Evolutionary conservation across 345 rosid species (phyloP), one percentile per base, ranked within the genome.

Genomic region (Eutrema yunnanense): DNA sequence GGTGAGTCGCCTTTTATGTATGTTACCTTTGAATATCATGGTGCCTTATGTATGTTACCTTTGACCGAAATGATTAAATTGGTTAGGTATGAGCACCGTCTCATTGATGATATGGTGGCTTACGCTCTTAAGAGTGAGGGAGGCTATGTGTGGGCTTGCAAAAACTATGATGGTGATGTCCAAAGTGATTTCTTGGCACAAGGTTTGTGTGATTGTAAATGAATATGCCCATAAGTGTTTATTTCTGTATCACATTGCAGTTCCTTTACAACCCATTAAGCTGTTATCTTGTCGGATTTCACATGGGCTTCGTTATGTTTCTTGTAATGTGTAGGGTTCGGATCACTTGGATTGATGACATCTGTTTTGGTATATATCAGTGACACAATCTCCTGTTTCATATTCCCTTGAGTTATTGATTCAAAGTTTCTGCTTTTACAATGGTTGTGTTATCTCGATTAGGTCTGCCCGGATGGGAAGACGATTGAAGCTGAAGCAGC

Each of bases 401-500:
- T 50, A 63, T 63, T 62, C 41, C 10, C 27, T 62, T 16, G 33
- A 19, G 33, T 59, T 59, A 5, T 61, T 61, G 40, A 9, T 10
- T 64, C 49, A 13, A 51, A 54, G 49, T 40, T 54, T 63, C 49
- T 38, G 38, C 71, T 38, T 48, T 63, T 14, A 62, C 55, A 42
- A 44, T 14, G 53, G 55, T n/a, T 62, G 49, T 72, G 64, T 52
- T 6, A 47, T 58, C 73, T 59, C 6, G 9, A 54, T 71, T 82
- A 95, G 99, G 98, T 95, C 41, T 95, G 99, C 74, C 99, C 99
- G 0, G 99, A 95, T 77, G 99, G 99, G 12, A 95, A 92, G 84
- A 95, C 99, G 0, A 92, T 95, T 36, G 99, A 95, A 84, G 95
- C 99, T 61, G 99, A 95, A 81, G 99, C 99, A 27, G 99, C 99